phyloP scores from a whole-genome alignment of 192 early-diverging fungal species.

The Coemansia sp. region DNA sequence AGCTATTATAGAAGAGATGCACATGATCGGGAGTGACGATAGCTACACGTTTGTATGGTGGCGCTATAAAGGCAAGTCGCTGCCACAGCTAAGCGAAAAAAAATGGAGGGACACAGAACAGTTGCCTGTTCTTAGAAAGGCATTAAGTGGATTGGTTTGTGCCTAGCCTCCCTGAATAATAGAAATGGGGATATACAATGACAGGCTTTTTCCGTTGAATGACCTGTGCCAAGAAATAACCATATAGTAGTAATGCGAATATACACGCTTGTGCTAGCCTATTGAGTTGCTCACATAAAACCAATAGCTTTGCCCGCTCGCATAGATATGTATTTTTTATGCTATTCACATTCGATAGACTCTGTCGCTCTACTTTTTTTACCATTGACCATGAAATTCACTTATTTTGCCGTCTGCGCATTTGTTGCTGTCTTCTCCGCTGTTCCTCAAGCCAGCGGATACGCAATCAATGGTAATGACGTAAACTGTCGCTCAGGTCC shows the following conservation, averaged over 20 bases:
- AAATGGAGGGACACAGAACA: too few relatives aligned
- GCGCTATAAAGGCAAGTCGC: too few relatives aligned
- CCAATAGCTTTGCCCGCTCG: too few relatives aligned
- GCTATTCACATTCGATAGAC: too few relatives aligned
- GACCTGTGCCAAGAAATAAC: not conserved
- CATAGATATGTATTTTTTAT: too few relatives aligned
- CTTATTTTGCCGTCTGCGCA: not conserved
- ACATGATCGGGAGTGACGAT: too few relatives aligned
- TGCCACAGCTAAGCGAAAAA: too few relatives aligned
- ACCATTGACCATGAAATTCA: too few relatives aligned
- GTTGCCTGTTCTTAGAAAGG: not conserved
- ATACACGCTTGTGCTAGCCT: not conserved
- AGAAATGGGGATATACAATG: not conserved
- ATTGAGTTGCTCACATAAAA: too few relatives aligned
- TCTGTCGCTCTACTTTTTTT: too few relatives aligned
- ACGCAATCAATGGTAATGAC: conserved; percentile 2
- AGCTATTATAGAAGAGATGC: too few relatives aligned
- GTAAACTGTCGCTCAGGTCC: conserved; percentile 20
- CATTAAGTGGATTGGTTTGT: not conserved
- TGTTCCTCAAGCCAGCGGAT: not conserved
- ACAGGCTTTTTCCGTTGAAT: not conserved
- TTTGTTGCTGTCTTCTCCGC: not conserved
- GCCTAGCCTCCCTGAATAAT: not conserved
- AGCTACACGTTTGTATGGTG: too few relatives aligned
- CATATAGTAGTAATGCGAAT: not conserved